Evolutionary conservation across 371 early-diverging fungal species (phyloP), one percentile per base, ranked within the genome.

Genomic region (Apophysomyces ossiformis): DNA sequence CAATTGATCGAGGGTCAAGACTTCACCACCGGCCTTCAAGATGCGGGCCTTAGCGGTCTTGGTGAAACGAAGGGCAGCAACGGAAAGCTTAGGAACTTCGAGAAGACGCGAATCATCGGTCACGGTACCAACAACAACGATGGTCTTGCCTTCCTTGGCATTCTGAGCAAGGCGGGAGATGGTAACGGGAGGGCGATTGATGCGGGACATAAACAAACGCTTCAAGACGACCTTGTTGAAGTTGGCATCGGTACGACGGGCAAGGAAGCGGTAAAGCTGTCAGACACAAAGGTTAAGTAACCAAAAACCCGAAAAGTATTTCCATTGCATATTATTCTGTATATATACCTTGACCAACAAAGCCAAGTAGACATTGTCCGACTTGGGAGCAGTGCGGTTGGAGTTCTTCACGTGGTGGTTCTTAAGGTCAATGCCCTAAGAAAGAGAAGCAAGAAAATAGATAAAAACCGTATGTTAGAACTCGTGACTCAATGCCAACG

Each of bases 171-270:
- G 71, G 65, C 93, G 91, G 66, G 97, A 95, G 67, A 96, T 73
- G 58, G 95, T 92, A 68, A 97, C 78, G 44, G 96, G 95, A 58
- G 97, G 96, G 63, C 93, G 91, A 91, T 96, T 94, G 83, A 93
- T 83, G 67, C 93, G 90, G 75, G 95, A 94, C 96, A 95, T 94
- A 81, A 92, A 94, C 69, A 97, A 92, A 66, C 98, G 91, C 90
- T 93, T 94, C 77, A 96, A 85, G 76, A 97, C 87, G 67, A 93
- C 93, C 89, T 93, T 92, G 94, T 97, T 97, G 90, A 97, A 97
- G 79, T 85, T 81, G 81, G 94, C 82, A 81, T 90, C 54, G 54
- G 54, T 50, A 11, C 54, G 54, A 50, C 54, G 54, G 54, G 71
- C 71, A 65, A 67, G 61, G 61, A 67, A 67, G 59, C 71, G 71